Evolutionary conservation across 2,329 filamentous ascomycete species (phyloP).

Genomic region (Pseudogymnoascus sp.): DNA sequence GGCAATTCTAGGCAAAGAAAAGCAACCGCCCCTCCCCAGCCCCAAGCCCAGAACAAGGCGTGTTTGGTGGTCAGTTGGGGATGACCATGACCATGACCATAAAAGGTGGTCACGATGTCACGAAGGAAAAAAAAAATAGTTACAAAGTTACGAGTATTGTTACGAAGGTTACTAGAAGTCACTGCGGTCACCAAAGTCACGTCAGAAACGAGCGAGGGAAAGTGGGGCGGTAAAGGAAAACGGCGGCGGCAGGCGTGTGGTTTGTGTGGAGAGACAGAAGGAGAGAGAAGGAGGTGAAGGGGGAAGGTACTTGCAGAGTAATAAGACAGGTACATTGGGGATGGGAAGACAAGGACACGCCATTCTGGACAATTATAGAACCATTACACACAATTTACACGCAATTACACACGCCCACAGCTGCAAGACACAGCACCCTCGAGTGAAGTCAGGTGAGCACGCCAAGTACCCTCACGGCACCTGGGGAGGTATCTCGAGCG

Average conservation of each 20-base stretch:
- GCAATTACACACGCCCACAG: too few relatives aligned
- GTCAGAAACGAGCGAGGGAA: conserved; percentile 5
- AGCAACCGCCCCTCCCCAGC: too few relatives aligned
- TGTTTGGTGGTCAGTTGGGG: neutral
- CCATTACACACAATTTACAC: too few relatives aligned
- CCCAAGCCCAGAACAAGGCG: neutral
- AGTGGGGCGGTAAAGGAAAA: neutral
- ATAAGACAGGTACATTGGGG: neutral
- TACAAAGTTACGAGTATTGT: too few relatives aligned
- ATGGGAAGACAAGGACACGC: too few relatives aligned
- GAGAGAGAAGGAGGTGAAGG: neutral
- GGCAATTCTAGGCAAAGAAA: neutral
- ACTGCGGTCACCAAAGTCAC: neutral
- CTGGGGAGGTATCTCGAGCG: neutral
- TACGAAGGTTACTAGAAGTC: neutral
- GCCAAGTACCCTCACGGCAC: neutral
- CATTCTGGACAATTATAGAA: neutral
- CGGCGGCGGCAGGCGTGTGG: too few relatives aligned
- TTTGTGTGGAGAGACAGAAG: neutral
- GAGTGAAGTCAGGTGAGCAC: neutral
- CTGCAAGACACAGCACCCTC: neutral
- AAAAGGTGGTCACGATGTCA: conserved; percentile 5
- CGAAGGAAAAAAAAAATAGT: too few relatives aligned
- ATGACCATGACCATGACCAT: neutral
- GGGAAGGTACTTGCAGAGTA: neutral